Evolutionary conservation across 345 rosid genomes (phyloP), one percentile per base, ranked within the genome.

Genomic region (Salix koriyanagi): DNA sequence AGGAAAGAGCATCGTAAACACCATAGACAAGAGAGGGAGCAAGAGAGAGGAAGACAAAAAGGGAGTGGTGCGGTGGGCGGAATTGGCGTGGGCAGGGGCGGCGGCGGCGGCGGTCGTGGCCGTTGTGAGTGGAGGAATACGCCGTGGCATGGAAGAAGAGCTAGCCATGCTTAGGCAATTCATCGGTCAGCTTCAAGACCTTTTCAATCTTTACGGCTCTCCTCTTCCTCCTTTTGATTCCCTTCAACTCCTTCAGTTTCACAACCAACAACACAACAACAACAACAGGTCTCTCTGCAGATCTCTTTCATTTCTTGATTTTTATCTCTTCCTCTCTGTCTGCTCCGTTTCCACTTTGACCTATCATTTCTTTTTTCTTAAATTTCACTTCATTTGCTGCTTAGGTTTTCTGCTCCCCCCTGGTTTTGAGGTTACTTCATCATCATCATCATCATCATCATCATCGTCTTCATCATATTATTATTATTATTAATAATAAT

Each of bases 81-180:
- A 37, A 7, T 9, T 19, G 48, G 74, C 65, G 8, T n/a, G 10
- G 72, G 50, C 36, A 1, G 16, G 23, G 6, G 39, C 42, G 16
- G 28, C 18, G 26, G 37, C 2, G 77, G 21, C 8, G 28, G 70
- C 39, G 50, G 64, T 56, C 28, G 44, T 19, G n/a, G 42, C 66
- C 50, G 36, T 34, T 13, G 34, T 5, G 10, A 37, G 12, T 12
- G 19, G 30, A 64, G n/a, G 30, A 2, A 18, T 37, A 39, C 56
- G 65, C 71, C 52, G 87, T 86, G 90, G 91, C 87, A 94, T 94
- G 98, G 97, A 90, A 90, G 94, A 88, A 89, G 97, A 84, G 85
- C 88, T 92, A 86, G 90, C 92, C 94, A 88, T 93, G 99, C 96
- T 95, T 72, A 89, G 97, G 89, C 99, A 93, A 79, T 89, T 95